A percentile compares a stretch with the other conserved stretches of the same genome.
Conservation (phyloP, 1,284 basidiomycete genomes). For the Cutaneotrichosporon spelunceum region DNA sequence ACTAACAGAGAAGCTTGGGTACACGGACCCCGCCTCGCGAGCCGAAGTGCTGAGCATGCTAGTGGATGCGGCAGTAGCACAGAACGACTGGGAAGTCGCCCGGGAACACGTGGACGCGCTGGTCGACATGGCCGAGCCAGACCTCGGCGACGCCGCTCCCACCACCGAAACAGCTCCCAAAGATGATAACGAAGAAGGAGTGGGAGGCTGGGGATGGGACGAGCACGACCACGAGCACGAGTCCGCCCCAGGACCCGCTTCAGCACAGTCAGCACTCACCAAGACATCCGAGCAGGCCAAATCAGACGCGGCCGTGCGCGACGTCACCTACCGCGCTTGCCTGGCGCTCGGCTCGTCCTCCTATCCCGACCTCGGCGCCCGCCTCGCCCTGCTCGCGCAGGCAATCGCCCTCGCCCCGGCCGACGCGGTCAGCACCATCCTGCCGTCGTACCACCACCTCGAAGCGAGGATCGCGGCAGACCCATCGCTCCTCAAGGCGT, state of each 20-base stretch:
- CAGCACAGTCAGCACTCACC: neutral
- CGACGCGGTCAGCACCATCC: slow-evolving; percentile 68
- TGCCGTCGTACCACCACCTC: slow-evolving; percentile 64
- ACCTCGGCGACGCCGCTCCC: slow-evolving; percentile 7
- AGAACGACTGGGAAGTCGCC: slow-evolving; percentile 70
- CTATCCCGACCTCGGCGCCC: slow-evolving; percentile 65
- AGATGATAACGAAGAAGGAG: neutral
- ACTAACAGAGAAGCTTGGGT: slow-evolving; percentile 80
- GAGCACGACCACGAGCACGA: neutral
- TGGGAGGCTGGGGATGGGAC: neutral
- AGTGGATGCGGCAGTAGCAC: slow-evolving; percentile 73
- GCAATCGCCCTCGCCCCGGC: slow-evolving; percentile 83
- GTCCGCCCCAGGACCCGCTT: neutral
- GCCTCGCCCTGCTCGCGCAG: slow-evolving; percentile 69
- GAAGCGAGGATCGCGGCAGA: slow-evolving; percentile 33
- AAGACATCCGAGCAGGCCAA: neutral
- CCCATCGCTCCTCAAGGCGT: slow-evolving; percentile 9
- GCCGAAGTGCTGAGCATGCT: slow-evolving; percentile 83
- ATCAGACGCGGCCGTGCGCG: slow-evolving; percentile 30
- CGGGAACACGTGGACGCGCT: slow-evolving; percentile 69
- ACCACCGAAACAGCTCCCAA: neutral
- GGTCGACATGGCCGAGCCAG: slow-evolving; percentile 59
- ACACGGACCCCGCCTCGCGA: slow-evolving; percentile 66
- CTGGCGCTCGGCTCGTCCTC: slow-evolving; percentile 68
- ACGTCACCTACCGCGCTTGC: slow-evolving; percentile 56